These are phyloP conservation scores for Theobroma grandiflorum DNA, from an alignment of 441 rosid species.

Conservation along the genomic window DNA sequence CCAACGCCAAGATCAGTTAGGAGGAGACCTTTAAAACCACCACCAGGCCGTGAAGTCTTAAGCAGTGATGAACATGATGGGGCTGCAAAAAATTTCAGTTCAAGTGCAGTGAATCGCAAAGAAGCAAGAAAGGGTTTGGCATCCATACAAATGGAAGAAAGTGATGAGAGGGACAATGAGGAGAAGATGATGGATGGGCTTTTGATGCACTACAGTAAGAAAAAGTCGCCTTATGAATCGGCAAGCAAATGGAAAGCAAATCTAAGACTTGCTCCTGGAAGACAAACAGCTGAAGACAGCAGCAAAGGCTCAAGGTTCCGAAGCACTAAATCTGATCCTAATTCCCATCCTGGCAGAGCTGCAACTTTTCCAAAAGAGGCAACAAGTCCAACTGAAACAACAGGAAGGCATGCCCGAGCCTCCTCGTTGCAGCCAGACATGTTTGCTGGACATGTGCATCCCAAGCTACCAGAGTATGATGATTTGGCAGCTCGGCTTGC, in stretches of 20 bases:
- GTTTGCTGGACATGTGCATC: slow-evolving; percentile 34
- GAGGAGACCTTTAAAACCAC: slow-evolving; percentile 46
- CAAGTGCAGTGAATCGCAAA: slow-evolving; percentile 20
- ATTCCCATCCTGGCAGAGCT: slow-evolving; percentile 27
- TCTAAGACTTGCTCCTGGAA: slow-evolving; percentile 29
- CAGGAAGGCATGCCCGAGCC: slow-evolving; percentile 41
- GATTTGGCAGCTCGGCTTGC: slow-evolving; percentile 49
- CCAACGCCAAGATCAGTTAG: slow-evolving; percentile 71
- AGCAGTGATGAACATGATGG: slow-evolving; percentile 9
- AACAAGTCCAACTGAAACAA: slow-evolving; percentile 16
- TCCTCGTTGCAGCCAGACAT: slow-evolving; percentile 42
- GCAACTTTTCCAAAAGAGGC: slow-evolving; percentile 21
- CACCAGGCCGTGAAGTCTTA: slow-evolving; percentile 31
- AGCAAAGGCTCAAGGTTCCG: slow-evolving; percentile 2
- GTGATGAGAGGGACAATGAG: slow-evolving; percentile 42
- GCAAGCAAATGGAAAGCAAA: slow-evolving; percentile 16
- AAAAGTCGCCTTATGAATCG: slow-evolving; percentile 31
- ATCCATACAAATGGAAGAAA: slow-evolving; percentile 19
- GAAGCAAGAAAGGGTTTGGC: slow-evolving; percentile 33
- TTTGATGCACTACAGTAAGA: slow-evolving; percentile 45
- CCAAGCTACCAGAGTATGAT: slow-evolving; percentile 53
- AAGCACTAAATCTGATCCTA: slow-evolving; percentile 34
- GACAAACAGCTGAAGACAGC: slow-evolving; percentile 13
- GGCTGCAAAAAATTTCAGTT: neutral
- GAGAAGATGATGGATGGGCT: slow-evolving; percentile 46